These are phyloP conservation scores for Mycena sp. DNA, from an alignment of 1,284 basidiomycete species.

Conservation along the genomic window DNA sequence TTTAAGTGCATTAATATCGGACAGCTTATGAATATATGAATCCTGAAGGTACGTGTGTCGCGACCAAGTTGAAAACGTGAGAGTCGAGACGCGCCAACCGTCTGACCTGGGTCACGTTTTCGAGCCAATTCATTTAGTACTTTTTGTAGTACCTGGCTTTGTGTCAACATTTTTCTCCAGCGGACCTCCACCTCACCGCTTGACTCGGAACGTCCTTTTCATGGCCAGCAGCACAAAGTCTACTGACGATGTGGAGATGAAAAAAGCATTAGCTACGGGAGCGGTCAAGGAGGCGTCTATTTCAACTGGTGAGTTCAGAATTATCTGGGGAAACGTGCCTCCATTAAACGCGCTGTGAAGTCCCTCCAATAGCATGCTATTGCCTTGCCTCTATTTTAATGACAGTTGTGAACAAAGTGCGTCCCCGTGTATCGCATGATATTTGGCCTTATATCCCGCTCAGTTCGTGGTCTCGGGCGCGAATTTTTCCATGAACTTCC, in stretches of 20 bases:
- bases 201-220: neutral
- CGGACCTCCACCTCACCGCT: neutral
- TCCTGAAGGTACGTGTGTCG: too few species aligned
- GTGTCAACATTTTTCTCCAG: too few species aligned
- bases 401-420: slow-evolving; percentile 97
- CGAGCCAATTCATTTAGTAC: too few species aligned
- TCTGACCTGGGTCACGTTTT: neutral
- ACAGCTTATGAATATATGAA: too few species aligned
- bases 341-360: neutral
- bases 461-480: slow-evolving; percentile 96
- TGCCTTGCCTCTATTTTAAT: slow-evolving; percentile 96
- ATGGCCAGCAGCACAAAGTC: slow-evolving; percentile 17
- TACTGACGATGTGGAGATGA: slow-evolving; percentile 67
- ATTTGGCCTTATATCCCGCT: neutral
- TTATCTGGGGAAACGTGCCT: neutral
- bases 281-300: slow-evolving; percentile 43
- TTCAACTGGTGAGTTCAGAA: slow-evolving; percentile 42
- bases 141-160: too few species aligned
- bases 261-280: slow-evolving; percentile 70
- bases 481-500: slow-evolving; percentile 72
- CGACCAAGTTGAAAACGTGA: too few species aligned
- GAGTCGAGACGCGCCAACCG: too few species aligned
- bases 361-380: slow-evolving; percentile 64
- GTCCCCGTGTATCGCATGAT: slow-evolving; percentile 29
- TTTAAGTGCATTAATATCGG: too few species aligned